phyloP scores from a whole-genome alignment of 768 basidiomycete species.

The Pleurotus tuber-regium region DNA sequence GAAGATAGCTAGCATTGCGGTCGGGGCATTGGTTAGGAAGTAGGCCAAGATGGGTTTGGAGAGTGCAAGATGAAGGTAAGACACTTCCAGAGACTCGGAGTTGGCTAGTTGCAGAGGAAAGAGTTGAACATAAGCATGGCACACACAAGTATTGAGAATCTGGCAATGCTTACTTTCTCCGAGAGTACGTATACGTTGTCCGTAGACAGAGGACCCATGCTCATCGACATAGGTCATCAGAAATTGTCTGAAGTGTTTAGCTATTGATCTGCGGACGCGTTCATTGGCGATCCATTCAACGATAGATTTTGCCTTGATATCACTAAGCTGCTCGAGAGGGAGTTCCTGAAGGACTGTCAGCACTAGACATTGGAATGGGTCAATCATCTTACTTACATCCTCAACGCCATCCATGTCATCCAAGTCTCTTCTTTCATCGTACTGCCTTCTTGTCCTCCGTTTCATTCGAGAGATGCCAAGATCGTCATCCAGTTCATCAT shows the following conservation, averaged over 20 bases:
- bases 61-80: slow-evolving; percentile 89
- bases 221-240: slow-evolving; percentile 96
- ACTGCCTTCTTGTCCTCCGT: slow-evolving; percentile 81
- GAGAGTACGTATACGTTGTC: slow-evolving; percentile 86
- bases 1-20: slow-evolving; percentile 90
- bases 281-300: slow-evolving; percentile 97
- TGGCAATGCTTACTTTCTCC: slow-evolving; percentile 75
- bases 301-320: slow-evolving; percentile 97
- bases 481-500: slow-evolving; percentile 69
- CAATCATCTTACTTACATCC: slow-evolving; percentile 54
- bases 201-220: slow-evolving; percentile 88
- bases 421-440: slow-evolving; percentile 87
- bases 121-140: too few species aligned
- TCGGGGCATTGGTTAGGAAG: slow-evolving; percentile 93
- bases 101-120: slow-evolving; percentile 58
- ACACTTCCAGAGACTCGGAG: slow-evolving; percentile 95
- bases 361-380: not conserved
- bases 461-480: slow-evolving; percentile 70
- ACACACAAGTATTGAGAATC: too few species aligned
- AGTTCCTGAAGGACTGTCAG: slow-evolving; percentile 62
- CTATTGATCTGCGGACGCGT: slow-evolving; percentile 85
- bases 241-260: slow-evolving; percentile 92
- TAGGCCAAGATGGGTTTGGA: slow-evolving; percentile 96
- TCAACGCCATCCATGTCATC: slow-evolving; percentile 91
- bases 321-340: slow-evolving; percentile 92